These are phyloP conservation scores for Abrus pulchellus DNA, from an alignment of 306 rosid species.

Conservation along the genomic window DNA sequence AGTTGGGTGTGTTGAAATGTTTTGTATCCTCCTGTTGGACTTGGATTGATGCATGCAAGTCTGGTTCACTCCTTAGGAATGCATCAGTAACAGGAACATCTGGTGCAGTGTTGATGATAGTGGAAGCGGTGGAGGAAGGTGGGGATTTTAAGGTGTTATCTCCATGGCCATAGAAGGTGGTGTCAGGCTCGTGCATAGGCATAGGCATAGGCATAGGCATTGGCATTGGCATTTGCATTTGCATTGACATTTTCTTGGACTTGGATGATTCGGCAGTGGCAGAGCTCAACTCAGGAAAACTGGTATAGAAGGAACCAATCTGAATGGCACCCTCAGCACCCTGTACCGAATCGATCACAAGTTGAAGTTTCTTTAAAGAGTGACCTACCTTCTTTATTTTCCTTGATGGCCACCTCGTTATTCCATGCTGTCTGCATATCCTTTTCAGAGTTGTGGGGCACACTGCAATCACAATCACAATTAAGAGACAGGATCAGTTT, in stretches of 20 bases:
- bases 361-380: constrained; percentile 72
- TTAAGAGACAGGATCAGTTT: too few species aligned
- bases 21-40: constrained; percentile 48
- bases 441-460: constrained; percentile 80
- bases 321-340: constrained; percentile 75
- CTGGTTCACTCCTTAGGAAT: constrained; percentile 38
- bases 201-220: too few species aligned
- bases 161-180: constrained; percentile 42
- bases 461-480: constrained; percentile 46
- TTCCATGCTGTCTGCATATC: constrained; percentile 81
- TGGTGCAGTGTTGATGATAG: constrained; percentile 22
- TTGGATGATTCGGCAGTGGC: constrained; percentile 36
- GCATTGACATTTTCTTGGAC: background rate
- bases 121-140: background rate
- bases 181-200: too few species aligned
- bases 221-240: too few species aligned
- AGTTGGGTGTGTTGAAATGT: background rate
- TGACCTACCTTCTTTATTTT: constrained; percentile 78
- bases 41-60: constrained; percentile 30
- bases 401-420: constrained; percentile 73
- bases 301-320: constrained; percentile 63
- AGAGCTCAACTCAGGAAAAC: constrained; percentile 67
- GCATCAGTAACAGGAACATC: background rate
- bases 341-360: constrained; percentile 71
- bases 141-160: background rate